Percentiles rank a stretch among this genome's conserved stretches.
Evolutionary conservation across 352 stramenopile species (phyloP).

Genomic region (Phytophthora crassamura): DNA sequence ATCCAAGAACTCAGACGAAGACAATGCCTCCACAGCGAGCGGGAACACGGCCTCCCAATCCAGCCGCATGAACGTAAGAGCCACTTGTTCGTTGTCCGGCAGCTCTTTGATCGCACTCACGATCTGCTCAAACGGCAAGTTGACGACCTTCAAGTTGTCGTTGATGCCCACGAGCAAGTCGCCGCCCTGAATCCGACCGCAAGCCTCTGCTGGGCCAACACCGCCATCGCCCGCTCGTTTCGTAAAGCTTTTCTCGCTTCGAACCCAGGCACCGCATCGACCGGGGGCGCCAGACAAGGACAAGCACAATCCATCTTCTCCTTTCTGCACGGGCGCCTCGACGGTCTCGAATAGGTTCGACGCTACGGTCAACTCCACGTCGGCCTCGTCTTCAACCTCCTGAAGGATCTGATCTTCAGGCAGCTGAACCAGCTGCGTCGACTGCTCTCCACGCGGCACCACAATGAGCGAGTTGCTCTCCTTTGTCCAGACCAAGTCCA

Average conservation of each 20-base stretch:
- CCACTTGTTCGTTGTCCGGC: conserved; percentile 46
- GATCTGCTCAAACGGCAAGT: conserved; percentile 76
- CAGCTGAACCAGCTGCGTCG: conserved; percentile 41
- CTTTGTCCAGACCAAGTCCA: conserved; percentile 65
- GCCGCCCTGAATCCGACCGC: conserved; percentile 58
- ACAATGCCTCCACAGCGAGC: conserved; percentile 58
- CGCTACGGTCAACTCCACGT: conserved; percentile 17
- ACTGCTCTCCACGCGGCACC: conserved; percentile 57
- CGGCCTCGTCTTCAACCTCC: conserved; percentile 19
- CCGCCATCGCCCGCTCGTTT: conserved; percentile 46
- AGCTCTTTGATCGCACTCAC: conserved; percentile 69
- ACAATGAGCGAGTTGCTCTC: conserved; percentile 71
- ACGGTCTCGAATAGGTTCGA: conserved; percentile 55
- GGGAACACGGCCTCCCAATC: conserved; percentile 64
- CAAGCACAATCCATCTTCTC: conserved; percentile 75
- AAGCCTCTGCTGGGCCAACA: conserved; percentile 69
- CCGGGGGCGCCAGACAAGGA: conserved; percentile 77
- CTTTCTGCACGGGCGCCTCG: conserved; percentile 61
- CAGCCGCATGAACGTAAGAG: conserved; percentile 66
- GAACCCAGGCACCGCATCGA: conserved; percentile 82
- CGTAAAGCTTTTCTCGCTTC: conserved; percentile 79
- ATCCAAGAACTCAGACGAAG: conserved; percentile 52
- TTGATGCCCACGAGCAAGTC: conserved; percentile 82
- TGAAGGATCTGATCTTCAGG: conserved; percentile 25
- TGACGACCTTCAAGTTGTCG: conserved; percentile 54